phyloP scores from a whole-genome alignment of 495 filamentous ascomycete genomes.

The Lentithecium fluviatile region DNA sequence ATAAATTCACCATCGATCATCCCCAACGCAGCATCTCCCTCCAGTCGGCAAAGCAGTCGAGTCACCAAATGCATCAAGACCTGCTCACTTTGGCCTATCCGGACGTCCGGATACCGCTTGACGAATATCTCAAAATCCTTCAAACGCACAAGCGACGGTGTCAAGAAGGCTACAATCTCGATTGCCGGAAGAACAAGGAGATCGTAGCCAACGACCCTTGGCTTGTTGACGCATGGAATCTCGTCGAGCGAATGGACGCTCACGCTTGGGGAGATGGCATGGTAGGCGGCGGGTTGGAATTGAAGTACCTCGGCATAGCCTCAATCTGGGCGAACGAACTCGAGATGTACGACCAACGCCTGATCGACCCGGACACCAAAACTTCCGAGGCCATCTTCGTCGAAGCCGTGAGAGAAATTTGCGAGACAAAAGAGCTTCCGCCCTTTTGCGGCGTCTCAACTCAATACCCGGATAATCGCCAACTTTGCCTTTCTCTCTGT shows the following conservation, averaged over 20 bases:
- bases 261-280: slow-evolving; percentile 65
- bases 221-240: slow-evolving; percentile 70
- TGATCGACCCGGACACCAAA: slow-evolving; percentile 27
- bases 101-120: slow-evolving; percentile 35
- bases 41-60: slow-evolving; percentile 25
- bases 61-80: slow-evolving; percentile 33
- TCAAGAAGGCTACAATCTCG: slow-evolving; percentile 75
- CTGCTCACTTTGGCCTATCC: slow-evolving; percentile 43
- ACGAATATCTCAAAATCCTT: slow-evolving; percentile 31
- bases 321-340: slow-evolving; percentile 77
- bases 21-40: slow-evolving; percentile 27
- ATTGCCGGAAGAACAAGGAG: slow-evolving; percentile 64
- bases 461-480: slow-evolving; percentile 67
- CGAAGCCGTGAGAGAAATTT: slow-evolving; percentile 54
- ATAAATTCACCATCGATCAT: slow-evolving; percentile 33
- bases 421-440: slow-evolving; percentile 49
- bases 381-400: slow-evolving; percentile 40
- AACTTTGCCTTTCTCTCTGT: slow-evolving; percentile 76
- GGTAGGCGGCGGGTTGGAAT: slow-evolving; percentile 69
- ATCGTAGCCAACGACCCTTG: slow-evolving; percentile 71
- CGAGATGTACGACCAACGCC: slow-evolving; percentile 48
- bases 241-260: slow-evolving; percentile 38
- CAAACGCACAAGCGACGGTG: slow-evolving; percentile 53
- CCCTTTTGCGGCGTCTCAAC: slow-evolving; percentile 57
- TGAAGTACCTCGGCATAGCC: slow-evolving; percentile 81